Conservation (phyloP, 768 basidiomycete species). For the Mycena vulgaris region DNA sequence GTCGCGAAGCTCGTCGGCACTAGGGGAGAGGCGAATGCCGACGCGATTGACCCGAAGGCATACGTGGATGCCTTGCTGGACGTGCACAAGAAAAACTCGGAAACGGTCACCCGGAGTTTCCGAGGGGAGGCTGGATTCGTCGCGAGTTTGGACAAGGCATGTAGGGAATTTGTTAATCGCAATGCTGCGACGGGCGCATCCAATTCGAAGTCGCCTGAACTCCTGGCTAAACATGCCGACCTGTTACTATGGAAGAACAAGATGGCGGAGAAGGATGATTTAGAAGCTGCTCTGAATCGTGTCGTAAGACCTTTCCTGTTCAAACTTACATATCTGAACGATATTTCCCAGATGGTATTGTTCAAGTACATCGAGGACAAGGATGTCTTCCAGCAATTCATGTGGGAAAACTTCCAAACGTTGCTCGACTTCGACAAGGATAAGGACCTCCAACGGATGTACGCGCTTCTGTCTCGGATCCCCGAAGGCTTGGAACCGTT, state of each 20-base stretch:
- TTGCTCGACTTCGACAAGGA: constrained; percentile 95
- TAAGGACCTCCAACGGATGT: constrained; percentile 96
- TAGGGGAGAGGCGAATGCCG: constrained; percentile 59
- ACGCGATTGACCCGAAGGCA: constrained; percentile 89
- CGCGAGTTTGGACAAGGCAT: constrained; percentile 94
- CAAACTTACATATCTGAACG: constrained; percentile 45
- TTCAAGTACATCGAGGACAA: constrained; percentile 99
- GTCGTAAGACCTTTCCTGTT: constrained; percentile 70
- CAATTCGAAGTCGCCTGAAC: constrained; percentile 90
- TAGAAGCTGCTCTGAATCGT: constrained; percentile 92
- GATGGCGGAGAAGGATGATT: constrained; percentile 90
- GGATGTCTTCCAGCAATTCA: constrained; percentile 85
- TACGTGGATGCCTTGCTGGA: constrained; percentile 95
- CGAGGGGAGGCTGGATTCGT: constrained; percentile 95
- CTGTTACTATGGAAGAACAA: constrained; percentile 93
- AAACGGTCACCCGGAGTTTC: constrained; percentile 91
- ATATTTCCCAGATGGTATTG: constrained; percentile 83
- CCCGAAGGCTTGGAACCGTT: constrained; percentile 92
- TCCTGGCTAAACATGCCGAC: constrained; percentile 94
- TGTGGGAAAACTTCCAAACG: constrained; percentile 95
- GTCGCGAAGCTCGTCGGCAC: constrained; percentile 83
- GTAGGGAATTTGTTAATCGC: constrained; percentile 94
- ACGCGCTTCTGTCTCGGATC: constrained; percentile 91
- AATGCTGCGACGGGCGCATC: constrained; percentile 93
- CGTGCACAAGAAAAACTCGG: constrained; percentile 93